These are phyloP conservation scores for Yarrowia sp. DNA, from an alignment of 805 yeast species.

Conservation along the genomic window DNA sequence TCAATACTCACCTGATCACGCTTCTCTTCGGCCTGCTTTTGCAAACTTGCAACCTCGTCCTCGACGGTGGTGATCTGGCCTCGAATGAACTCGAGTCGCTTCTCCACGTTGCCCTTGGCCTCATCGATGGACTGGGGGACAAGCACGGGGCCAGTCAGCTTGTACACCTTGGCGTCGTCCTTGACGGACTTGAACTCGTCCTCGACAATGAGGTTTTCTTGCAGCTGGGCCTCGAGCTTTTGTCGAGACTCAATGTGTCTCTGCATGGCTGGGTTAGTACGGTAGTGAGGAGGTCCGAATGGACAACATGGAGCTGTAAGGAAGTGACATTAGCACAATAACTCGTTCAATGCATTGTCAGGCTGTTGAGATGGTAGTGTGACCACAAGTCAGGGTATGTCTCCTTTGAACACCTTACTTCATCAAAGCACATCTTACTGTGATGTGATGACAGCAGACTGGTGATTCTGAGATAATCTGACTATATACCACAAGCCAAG, in stretches of 20 bases:
- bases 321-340: no score
- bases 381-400: no score
- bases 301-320: background rate
- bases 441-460: no score
- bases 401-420: no score
- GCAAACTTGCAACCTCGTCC: constrained; percentile 64
- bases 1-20: constrained; percentile 56
- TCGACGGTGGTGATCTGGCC: constrained; percentile 83
- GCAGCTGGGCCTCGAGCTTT: constrained; percentile 88
- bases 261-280: constrained; percentile 46
- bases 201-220: constrained; percentile 89
- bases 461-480: no score
- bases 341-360: no score
- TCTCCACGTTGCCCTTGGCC: constrained; percentile 82
- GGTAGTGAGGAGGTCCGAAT: background rate
- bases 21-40: constrained; percentile 62
- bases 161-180: constrained; percentile 79
- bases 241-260: constrained; percentile 77
- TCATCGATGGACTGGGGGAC: constrained; percentile 87
- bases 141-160: constrained; percentile 89
- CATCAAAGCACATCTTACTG: no score
- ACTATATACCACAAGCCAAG: no score
- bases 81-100: constrained; percentile 86
- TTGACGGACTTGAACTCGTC: constrained; percentile 73
- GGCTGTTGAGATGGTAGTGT: no score